phyloP scores from a whole-genome alignment of 2,329 filamentous ascomycete genomes.

The Bimuria novae-zelandiae region DNA sequence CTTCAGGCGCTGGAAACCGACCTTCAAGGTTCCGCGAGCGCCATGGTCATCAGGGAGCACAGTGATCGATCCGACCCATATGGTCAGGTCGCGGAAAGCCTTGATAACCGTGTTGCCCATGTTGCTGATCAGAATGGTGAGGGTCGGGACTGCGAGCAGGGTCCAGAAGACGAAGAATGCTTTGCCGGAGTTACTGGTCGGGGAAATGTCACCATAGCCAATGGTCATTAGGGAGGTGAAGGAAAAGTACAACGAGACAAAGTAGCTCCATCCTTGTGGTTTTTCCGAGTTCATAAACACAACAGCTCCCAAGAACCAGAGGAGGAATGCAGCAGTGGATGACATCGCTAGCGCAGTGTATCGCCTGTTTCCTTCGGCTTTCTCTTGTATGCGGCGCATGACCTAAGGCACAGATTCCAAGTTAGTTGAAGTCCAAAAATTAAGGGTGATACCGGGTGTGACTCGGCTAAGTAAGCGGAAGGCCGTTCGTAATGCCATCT shows the following conservation, averaged over 20 bases:
- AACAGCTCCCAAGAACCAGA: constrained; percentile 56
- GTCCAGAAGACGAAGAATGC: constrained; percentile 64
- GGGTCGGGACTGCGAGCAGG: constrained; percentile 57
- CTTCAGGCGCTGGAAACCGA: constrained; percentile 30
- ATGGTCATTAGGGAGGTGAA: constrained; percentile 60
- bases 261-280: constrained; percentile 56
- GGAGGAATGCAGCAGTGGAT: constrained; percentile 40
- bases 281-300: constrained; percentile 56
- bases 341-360: constrained; percentile 50
- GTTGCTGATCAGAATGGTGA: constrained; percentile 60
- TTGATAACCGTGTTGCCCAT: constrained; percentile 62
- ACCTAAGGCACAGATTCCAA: too few relatives aligned
- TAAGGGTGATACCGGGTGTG: too few relatives aligned
- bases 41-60: constrained; percentile 57
- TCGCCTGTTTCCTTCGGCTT: constrained; percentile 42
- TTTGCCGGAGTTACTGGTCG: constrained; percentile 55
- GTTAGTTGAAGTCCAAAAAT: too few relatives aligned
- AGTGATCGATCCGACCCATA: constrained; percentile 60
- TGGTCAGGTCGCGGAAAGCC: constrained; percentile 58
- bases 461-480: too few relatives aligned
- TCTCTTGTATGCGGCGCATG: constrained; percentile 48
- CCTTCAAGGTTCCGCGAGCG: constrained; percentile 40
- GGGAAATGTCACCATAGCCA: constrained; percentile 58
- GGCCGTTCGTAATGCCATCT: too few relatives aligned
- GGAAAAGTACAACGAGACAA: constrained; percentile 58